Conservation (phyloP, 1,284 basidiomycete genomes). For the Amylostereum areolatum region DNA sequence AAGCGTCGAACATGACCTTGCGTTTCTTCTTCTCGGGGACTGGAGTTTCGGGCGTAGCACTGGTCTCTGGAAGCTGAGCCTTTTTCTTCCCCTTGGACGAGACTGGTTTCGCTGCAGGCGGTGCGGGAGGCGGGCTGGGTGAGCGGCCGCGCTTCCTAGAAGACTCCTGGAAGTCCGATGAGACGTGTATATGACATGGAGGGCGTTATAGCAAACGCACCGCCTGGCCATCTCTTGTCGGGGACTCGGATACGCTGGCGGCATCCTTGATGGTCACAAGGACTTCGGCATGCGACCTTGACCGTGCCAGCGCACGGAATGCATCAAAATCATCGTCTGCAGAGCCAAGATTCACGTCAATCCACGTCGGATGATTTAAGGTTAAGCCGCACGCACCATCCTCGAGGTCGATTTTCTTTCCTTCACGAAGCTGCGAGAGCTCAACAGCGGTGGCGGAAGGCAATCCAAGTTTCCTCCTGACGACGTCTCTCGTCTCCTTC, state of each 20-base stretch:
- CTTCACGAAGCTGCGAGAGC: constrained; percentile 53
- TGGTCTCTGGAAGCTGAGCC: background rate
- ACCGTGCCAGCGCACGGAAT: constrained; percentile 42
- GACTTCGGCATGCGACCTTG: constrained; percentile 10
- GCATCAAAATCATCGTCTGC: constrained; percentile 75
- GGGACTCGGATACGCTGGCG: too few relatives aligned
- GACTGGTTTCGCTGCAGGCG: background rate
- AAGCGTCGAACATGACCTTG: constrained; percentile 2
- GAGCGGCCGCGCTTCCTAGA: background rate
- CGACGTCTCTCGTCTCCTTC: constrained; percentile 45
- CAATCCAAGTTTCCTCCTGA: constrained; percentile 56
- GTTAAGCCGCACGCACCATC: constrained; percentile 44
- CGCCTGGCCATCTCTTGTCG: too few relatives aligned
- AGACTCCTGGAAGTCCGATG: background rate
- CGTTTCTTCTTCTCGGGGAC: constrained; percentile 10
- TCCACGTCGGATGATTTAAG: background rate
- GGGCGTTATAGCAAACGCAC: too few relatives aligned
- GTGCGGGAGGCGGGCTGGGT: background rate
- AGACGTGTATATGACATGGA: too few relatives aligned
- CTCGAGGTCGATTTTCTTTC: constrained; percentile 54
- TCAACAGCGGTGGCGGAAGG: constrained; percentile 31
- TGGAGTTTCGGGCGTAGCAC: background rate
- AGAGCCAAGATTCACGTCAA: constrained; percentile 1
- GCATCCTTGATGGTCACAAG: too few relatives aligned
- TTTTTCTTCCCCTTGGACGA: background rate